Evolutionary conservation across 1,139 yeast species (phyloP), one percentile per base, ranked within the genome.

Genomic region (Blastobotrys serpentis): DNA sequence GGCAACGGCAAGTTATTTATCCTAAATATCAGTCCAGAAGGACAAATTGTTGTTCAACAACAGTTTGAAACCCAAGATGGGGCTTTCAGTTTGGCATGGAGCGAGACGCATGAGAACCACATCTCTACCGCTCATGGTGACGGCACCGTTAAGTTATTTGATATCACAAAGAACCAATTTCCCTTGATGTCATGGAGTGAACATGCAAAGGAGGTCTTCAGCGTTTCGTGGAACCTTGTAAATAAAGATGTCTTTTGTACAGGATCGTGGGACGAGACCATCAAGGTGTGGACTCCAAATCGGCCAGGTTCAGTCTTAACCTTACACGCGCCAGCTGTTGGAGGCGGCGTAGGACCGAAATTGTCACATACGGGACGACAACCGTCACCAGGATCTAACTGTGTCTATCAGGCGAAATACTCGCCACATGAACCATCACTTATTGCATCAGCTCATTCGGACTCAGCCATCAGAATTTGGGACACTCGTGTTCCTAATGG

Each of bases 11-110:
- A 87, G 54, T 71, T 92, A 25, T 83, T 73, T 59, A 72, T 90
- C 1, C 70, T 90, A 32, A 80, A 80, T 47, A 84, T 92, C 47
- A 79, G 77, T 44, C 78, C 81, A 7, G 72, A 74, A 52, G 98
- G 98, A 1, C 63, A 63, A 11, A 76, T 87, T 18, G 60, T 62
- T 4, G 77, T 77, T 38, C 82, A 80, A 48, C 71, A 76, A 3
- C 69, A 76, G 13, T 90, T 88, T 73, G 90, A 89, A 53, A 90
- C 98, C 1, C 97, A 90, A 65, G 98, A 92, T 67, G 96, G 97
- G 3, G 71, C 90, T 18, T 89, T 87, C 62, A 95, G 87, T 60
- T 70, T 86, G 3, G 78, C 94, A 0, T 92, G 98, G 98, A 85
- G 92, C 50, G 98, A 92, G 65, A 54, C 75, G 11, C 92, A 92